Evolutionary conservation across 2,329 filamentous ascomycete genomes (phyloP), one percentile per base, ranked within the genome.

Genomic region (Curvularia verruculosa): DNA sequence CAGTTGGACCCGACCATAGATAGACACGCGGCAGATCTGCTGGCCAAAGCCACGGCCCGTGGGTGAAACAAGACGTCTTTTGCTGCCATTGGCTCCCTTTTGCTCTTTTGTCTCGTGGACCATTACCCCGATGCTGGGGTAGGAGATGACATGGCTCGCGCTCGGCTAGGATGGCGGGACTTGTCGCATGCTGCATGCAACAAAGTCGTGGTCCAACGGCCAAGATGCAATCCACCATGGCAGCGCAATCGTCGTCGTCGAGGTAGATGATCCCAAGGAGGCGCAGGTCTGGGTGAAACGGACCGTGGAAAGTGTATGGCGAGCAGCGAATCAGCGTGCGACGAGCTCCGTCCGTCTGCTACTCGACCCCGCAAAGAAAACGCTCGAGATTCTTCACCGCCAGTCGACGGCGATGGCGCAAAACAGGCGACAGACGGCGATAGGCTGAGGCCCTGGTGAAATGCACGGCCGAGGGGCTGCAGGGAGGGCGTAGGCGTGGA

Each of bases 81-180:
- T 65, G 60, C 52, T 60, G 46, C 59, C 23, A 68, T 68, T 70
- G 52, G 66, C 44, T 45, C 37, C 58, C 24, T 67, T 68, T 70
- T 48, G 63, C 46, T 45, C 34, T 24, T n/a, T 40, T 53, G 21
- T 45, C 24, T n/a, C 34, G 52, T 59, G 59, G 56, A 40, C 51
- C 47, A 51, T 37, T 46, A 29, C n/a, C 29, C n/a, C 21, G 13
- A 31, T 21, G 47, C 23, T 31, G 50, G 47, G 44, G 51, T 41
- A 36, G 28, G 26, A 48, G 41, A 39, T 45, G 41, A 44, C 40
- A 41, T 46, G 50, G 41, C 50, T 52, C 34, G 23, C 18, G 23
- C 24, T 49, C 34, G 46, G 31, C 49, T 36, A 45, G 40, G 21
- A 37, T 52, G 40, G 24, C 49, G 49, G 28, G 39, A 15, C 21